phyloP scores from a whole-genome alignment of 257 asterid species.

The Gynochthodes officinalis region DNA sequence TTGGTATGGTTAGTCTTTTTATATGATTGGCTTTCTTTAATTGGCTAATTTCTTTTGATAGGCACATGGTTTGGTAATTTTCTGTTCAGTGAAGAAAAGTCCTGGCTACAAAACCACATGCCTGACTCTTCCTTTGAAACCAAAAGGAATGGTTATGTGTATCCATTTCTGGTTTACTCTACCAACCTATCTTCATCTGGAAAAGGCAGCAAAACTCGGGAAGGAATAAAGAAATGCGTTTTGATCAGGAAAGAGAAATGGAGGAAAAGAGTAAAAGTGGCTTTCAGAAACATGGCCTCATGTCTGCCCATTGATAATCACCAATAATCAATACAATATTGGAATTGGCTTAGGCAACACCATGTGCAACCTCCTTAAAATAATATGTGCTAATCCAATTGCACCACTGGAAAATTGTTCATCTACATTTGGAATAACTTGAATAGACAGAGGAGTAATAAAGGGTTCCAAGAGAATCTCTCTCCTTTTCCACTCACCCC shows the following conservation, averaged over 20 bases:
- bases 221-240: slow-evolving; percentile 34
- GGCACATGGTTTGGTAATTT: slow-evolving; percentile 25
- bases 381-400: slow-evolving; percentile 11
- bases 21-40: slow-evolving; percentile 3
- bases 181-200: slow-evolving; percentile 28
- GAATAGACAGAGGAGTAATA: slow-evolving; percentile 24
- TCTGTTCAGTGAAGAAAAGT: slow-evolving; percentile 23
- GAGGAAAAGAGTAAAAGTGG: slow-evolving; percentile 34
- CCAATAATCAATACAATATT: slow-evolving; percentile 9
- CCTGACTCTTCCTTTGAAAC: slow-evolving; percentile 6
- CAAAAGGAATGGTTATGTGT: slow-evolving; percentile 28
- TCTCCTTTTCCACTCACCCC: slow-evolving; percentile 12
- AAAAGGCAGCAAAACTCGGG: slow-evolving; percentile 30
- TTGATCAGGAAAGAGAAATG: slow-evolving; percentile 22
- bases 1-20: slow-evolving; percentile 3
- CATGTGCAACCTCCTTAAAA: slow-evolving; percentile 44
- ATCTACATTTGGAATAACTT: slow-evolving; percentile 27
- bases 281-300: slow-evolving; percentile 49
- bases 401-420: slow-evolving; percentile 27
- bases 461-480: slow-evolving; percentile 25
- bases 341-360: slow-evolving; percentile 22
- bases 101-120: slow-evolving; percentile 20
- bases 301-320: slow-evolving; percentile 21
- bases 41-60: slow-evolving; percentile 6
- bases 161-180: slow-evolving; percentile 28